Percentiles rank a stretch among this genome's conserved stretches.
These are phyloP conservation scores for Trichocomaceae sp. DNA, from an alignment of 2,329 filamentous ascomycete species.

Conservation along the genomic window DNA sequence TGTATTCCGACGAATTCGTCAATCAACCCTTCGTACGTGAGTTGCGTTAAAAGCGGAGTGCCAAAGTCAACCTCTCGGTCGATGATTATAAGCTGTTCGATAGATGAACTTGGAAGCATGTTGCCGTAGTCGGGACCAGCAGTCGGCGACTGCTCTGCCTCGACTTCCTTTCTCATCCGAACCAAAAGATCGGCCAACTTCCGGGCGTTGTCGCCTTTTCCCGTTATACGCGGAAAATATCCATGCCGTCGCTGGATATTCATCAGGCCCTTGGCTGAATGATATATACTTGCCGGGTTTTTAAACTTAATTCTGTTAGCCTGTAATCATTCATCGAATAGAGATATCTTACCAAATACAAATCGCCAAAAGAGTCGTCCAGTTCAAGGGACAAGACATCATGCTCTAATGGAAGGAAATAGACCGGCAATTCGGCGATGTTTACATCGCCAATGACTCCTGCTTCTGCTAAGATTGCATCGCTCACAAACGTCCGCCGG, in stretches of 20 bases:
- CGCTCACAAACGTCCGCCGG: slow-evolving; percentile 81
- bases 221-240: slow-evolving; percentile 87
- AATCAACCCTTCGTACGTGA: slow-evolving; percentile 93
- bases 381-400: slow-evolving; percentile 89
- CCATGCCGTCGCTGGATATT: slow-evolving; percentile 85
- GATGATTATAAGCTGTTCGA: slow-evolving; percentile 88
- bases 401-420: slow-evolving; percentile 85
- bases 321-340: slow-evolving; percentile 4
- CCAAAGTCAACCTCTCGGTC: slow-evolving; percentile 93
- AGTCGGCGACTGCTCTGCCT: slow-evolving; percentile 66
- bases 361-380: slow-evolving; percentile 75
- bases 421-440: slow-evolving; percentile 77
- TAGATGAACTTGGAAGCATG: slow-evolving; percentile 75
- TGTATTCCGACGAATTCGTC: slow-evolving; percentile 90
- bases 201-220: slow-evolving; percentile 92
- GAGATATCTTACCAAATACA: slow-evolving; percentile 60
- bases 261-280: slow-evolving; percentile 89
- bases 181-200: slow-evolving; percentile 77
- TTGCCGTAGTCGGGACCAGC: slow-evolving; percentile 48
- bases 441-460: slow-evolving; percentile 90
- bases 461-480: slow-evolving; percentile 84
- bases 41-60: slow-evolving; percentile 82
- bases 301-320: slow-evolving; percentile 51
- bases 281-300: slow-evolving; percentile 83
- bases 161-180: slow-evolving; percentile 86